Evolutionary conservation across 805 yeast species (phyloP).

Genomic region (Metschnikowia borealis): DNA sequence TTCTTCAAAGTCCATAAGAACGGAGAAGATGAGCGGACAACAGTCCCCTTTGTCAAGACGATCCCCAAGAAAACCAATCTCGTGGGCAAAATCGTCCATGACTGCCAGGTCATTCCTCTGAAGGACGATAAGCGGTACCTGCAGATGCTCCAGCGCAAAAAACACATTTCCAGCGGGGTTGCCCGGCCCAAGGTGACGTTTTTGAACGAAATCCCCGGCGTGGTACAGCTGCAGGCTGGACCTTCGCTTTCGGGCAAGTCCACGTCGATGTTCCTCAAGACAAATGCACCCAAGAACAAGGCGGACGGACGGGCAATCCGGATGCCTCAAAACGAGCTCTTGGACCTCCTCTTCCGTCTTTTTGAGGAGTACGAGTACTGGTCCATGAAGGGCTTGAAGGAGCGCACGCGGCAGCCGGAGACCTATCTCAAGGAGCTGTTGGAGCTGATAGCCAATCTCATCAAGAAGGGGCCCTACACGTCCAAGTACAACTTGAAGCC

Average conservation of each 20-base stretch:
- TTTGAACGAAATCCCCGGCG: constrained; percentile 79
- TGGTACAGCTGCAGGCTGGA: constrained; percentile 80
- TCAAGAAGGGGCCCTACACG: constrained; percentile 94
- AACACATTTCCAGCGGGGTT: constrained; percentile 43
- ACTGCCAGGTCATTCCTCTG: constrained; percentile 83
- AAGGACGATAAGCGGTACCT: constrained; percentile 66
- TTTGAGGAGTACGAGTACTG: constrained; percentile 96
- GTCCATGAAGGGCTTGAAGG: constrained; percentile 91
- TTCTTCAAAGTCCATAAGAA: constrained; percentile 33
- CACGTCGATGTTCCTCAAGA: constrained; percentile 62
- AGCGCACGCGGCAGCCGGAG: constrained; percentile 94
- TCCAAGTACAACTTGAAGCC: constrained; percentile 85
- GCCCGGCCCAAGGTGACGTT: constrained; percentile 64
- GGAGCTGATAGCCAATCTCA: constrained; percentile 83
- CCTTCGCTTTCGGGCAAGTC: constrained; percentile 69
- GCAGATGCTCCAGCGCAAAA: constrained; percentile 52
- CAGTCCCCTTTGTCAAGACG: constrained; percentile 79
- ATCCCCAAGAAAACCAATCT: constrained; percentile 85
- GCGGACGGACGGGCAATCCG: constrained; percentile 85
- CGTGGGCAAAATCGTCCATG: constrained; percentile 86
- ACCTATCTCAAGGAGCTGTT: constrained; percentile 84
- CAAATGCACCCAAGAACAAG: constrained; percentile 40
- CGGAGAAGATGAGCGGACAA: constrained; percentile 32
- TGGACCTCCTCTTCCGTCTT: constrained; percentile 81
- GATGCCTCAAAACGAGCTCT: constrained; percentile 87